A percentile compares a stretch with the other conserved stretches of the same genome.
Conservation (phyloP, 805 yeast species). For the Saccharomycopsis lassenensis region DNA sequence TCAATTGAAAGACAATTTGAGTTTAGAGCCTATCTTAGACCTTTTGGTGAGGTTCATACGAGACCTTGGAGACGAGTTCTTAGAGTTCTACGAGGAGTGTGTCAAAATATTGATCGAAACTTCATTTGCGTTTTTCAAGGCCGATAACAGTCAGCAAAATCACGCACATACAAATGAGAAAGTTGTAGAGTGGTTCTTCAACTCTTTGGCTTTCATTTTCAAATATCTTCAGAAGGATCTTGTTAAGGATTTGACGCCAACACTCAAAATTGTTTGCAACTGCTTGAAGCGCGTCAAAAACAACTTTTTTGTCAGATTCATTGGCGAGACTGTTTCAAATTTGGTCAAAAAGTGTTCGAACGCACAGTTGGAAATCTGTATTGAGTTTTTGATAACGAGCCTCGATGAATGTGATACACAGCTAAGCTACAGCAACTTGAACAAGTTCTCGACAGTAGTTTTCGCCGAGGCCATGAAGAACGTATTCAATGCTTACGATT, state of each 20-base stretch:
- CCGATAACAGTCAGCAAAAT: no score
- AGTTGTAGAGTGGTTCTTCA: constrained; percentile 74
- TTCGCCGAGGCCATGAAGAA: constrained; percentile 68
- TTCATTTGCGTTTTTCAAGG: no score
- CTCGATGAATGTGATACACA: not conserved
- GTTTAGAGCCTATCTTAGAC: constrained; percentile 76
- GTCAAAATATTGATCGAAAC: constrained; percentile 26
- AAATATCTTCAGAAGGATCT: constrained; percentile 68
- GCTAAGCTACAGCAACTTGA: constrained; percentile 31
- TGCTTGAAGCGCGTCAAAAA: constrained; percentile 46
- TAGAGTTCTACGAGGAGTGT: constrained; percentile 51
- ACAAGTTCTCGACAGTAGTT: constrained; percentile 46
- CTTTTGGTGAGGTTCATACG: constrained; percentile 76
- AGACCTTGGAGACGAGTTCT: constrained; percentile 74
- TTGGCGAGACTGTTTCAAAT: constrained; percentile 86
- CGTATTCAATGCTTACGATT: constrained; percentile 63
- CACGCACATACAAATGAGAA: constrained; percentile 42
- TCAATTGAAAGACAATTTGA: constrained; percentile 42
- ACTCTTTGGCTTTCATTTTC: constrained; percentile 77
- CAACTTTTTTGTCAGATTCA: constrained; percentile 63
- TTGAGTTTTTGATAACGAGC: constrained; percentile 20
- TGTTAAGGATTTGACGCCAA: constrained; percentile 40
- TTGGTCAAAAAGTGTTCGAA: constrained; percentile 55
- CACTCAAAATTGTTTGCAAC: constrained; percentile 56
- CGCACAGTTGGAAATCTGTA: constrained; percentile 24